phyloP scores from a whole-genome alignment of 129 eudicot genomes.

The Erigeron canadensis region DNA sequence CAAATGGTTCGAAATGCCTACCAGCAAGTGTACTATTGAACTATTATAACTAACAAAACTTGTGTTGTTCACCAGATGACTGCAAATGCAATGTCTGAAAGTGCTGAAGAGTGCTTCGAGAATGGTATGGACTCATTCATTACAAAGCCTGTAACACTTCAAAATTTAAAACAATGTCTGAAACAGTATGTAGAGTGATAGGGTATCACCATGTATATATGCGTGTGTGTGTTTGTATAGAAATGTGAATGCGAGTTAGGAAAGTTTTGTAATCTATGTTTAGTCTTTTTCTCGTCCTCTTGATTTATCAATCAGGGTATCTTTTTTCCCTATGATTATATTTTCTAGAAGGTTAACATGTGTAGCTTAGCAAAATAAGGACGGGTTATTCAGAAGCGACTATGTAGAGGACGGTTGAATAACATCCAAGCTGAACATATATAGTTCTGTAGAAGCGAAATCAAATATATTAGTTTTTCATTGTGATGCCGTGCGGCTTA shows the following conservation, averaged over 20 bases:
- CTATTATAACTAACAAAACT: slow-evolving; percentile 25
- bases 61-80: slow-evolving; percentile 70
- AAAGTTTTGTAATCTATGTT: slow-evolving; percentile 80
- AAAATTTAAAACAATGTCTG: slow-evolving; percentile 70
- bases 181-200: slow-evolving; percentile 51
- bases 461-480: not conserved
- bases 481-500: not conserved
- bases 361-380: slow-evolving; percentile 31
- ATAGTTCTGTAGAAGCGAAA: not conserved
- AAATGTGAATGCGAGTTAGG: slow-evolving; percentile 63
- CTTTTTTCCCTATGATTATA: slow-evolving; percentile 4
- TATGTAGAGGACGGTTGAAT: slow-evolving; percentile 26
- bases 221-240: slow-evolving; percentile 54
- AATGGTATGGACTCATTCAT: slow-evolving; percentile 97
- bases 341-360: not conserved
- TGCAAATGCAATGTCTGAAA: slow-evolving; percentile 89
- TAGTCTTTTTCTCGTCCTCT: slow-evolving; percentile 34
- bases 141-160: slow-evolving; percentile 85
- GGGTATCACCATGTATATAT: slow-evolving; percentile 34
- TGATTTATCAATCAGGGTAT: slow-evolving; percentile 19
- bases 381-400: slow-evolving; percentile 3
- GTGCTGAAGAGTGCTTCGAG: slow-evolving; percentile 89
- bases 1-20: not conserved
- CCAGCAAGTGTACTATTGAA: not conserved
- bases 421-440: slow-evolving; percentile 11